Conservation (phyloP, 495 filamentous ascomycete genomes). For the Xylaria flabelliformis region DNA sequence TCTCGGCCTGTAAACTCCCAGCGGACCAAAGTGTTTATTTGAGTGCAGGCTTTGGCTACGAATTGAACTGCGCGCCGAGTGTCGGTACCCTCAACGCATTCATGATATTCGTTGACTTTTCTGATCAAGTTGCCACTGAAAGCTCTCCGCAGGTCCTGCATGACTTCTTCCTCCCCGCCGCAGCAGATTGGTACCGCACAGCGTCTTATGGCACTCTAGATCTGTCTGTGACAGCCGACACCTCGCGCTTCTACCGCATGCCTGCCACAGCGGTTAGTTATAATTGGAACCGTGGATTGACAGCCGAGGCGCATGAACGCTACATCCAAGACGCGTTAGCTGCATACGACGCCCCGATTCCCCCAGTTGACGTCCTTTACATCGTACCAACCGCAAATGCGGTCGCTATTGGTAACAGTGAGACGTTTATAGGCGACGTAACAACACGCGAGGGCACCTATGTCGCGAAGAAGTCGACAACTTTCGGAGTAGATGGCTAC, state of each 20-base stretch:
- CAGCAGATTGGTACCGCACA: slow-evolving; percentile 40
- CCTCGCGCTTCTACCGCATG: slow-evolving; percentile 43
- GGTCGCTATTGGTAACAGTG: slow-evolving; percentile 35
- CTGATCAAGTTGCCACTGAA: slow-evolving; percentile 34
- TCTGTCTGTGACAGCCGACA: slow-evolving; percentile 39
- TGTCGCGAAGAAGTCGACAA: slow-evolving; percentile 38
- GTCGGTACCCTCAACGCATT: slow-evolving; percentile 39
- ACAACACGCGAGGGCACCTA: slow-evolving; percentile 33
- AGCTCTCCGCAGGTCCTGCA: slow-evolving; percentile 32
- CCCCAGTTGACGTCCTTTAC: slow-evolving; percentile 39
- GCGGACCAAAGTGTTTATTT: slow-evolving; percentile 19
- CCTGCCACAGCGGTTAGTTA: slow-evolving; percentile 32
- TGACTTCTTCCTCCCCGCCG: slow-evolving; percentile 42
- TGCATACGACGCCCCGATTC: slow-evolving; percentile 33
- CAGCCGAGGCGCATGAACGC: slow-evolving; percentile 30
- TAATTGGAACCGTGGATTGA: slow-evolving; percentile 38
- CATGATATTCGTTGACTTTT: slow-evolving; percentile 46
- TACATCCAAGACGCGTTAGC: slow-evolving; percentile 43
- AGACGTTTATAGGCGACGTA: slow-evolving; percentile 41
- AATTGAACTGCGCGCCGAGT: slow-evolving; percentile 42
- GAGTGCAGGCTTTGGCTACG: slow-evolving; percentile 38
- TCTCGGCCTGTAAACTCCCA: too few relatives aligned
- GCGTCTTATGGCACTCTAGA: slow-evolving; percentile 39
- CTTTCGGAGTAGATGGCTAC: slow-evolving; percentile 40
- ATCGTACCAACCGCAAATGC: slow-evolving; percentile 39